phyloP scores from a whole-genome alignment of 345 rosid species.

The Balakata baccata region DNA sequence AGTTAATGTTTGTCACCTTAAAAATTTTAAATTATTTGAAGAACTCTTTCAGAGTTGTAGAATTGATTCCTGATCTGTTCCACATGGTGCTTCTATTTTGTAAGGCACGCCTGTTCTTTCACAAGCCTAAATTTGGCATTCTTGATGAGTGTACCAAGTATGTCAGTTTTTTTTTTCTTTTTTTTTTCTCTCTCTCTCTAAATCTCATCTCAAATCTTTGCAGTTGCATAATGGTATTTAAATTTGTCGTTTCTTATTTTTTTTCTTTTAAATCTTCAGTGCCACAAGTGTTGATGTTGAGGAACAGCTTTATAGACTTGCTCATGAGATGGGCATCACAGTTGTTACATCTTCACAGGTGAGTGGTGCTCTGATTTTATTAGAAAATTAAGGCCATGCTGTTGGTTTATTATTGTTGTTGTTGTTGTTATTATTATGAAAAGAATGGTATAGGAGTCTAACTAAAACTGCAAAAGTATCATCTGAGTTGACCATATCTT shows the following conservation, averaged over 20 bases:
- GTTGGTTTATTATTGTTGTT: background rate
- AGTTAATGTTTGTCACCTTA: conserved; percentile 1
- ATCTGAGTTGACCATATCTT: background rate
- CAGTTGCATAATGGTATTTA: background rate
- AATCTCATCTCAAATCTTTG: background rate
- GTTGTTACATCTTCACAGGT: conserved; percentile 94
- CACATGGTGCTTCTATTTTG: conserved; percentile 21
- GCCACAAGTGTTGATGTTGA: conserved; percentile 96
- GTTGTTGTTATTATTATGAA: no score
- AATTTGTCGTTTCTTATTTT: background rate
- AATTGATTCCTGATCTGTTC: conserved; percentile 11
- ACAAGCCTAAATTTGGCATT: conserved; percentile 83
- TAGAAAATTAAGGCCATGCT: background rate
- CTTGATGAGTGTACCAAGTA: conserved; percentile 99
- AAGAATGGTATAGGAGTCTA: no score
- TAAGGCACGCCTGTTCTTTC: conserved; percentile 94
- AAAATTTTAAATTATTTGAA: background rate
- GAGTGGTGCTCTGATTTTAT: conserved; percentile 19
- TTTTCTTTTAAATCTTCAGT: conserved; percentile 38
- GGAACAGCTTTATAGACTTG: conserved; percentile 88
- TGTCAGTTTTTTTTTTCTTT: conserved; percentile 13
- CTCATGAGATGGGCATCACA: conserved; percentile 76
- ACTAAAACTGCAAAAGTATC: no score
- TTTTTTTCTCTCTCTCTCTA: background rate
- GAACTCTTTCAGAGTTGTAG: background rate